These are phyloP conservation scores for Cardamine chenopodiifolia DNA, from an alignment of 345 rosid species.

Conservation along the genomic window DNA sequence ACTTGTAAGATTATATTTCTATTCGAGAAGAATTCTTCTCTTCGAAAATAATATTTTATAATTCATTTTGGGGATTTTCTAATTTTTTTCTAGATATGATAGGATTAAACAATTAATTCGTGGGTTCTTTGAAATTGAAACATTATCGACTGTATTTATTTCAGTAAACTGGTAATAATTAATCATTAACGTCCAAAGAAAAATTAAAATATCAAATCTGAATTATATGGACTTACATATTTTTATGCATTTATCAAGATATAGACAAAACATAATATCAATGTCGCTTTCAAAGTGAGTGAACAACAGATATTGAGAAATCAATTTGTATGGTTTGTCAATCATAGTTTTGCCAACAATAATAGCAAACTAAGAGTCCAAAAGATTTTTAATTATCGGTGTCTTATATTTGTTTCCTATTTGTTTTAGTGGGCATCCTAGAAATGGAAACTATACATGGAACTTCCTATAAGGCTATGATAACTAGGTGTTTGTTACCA, in stretches of 20 bases:
- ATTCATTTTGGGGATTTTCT: background rate
- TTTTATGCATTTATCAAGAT: background rate
- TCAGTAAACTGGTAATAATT: background rate
- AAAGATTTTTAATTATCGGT: background rate
- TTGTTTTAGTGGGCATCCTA: background rate
- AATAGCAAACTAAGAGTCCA: background rate
- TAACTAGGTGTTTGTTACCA: background rate
- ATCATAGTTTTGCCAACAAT: background rate
- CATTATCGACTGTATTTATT: background rate
- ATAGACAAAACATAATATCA: slow-evolving; percentile 27
- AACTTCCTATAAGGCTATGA: background rate
- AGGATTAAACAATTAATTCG: background rate
- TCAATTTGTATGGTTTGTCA: slow-evolving; percentile 5
- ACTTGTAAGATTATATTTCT: slow-evolving; percentile 25
- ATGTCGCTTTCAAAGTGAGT: slow-evolving; percentile 4
- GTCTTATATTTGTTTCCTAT: background rate
- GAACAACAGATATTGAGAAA: background rate
- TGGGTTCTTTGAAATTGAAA: background rate
- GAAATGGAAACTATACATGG: background rate
- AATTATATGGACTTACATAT: background rate
- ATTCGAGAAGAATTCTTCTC: background rate
- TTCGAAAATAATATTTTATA: background rate
- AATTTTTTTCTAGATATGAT: background rate
- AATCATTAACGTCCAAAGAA: background rate
- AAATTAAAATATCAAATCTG: background rate